Evolutionary conservation across 495 filamentous ascomycete species (phyloP).

Genomic region (Opeltia flavorubescens): DNA sequence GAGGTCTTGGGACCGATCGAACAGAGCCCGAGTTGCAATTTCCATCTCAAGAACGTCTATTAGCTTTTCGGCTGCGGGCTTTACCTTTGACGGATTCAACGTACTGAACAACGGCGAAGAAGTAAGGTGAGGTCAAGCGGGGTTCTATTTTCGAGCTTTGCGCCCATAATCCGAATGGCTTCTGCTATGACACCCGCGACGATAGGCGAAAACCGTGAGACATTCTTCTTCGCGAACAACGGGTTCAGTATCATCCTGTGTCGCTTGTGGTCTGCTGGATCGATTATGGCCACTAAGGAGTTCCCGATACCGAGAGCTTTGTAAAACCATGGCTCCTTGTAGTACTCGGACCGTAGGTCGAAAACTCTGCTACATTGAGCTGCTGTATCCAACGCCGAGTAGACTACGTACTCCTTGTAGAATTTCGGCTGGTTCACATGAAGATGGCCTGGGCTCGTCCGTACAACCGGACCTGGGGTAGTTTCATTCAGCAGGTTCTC

Average conservation of each 20-base stretch:
- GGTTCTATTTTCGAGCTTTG: background rate
- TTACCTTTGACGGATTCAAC: too few species aligned
- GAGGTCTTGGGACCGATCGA: slow-evolving; percentile 1
- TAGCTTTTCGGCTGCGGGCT: background rate
- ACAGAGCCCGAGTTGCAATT: background rate
- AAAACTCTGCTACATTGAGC: background rate
- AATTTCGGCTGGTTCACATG: slow-evolving; percentile 2
- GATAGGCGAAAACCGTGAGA: slow-evolving; percentile 17
- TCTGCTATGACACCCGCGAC: slow-evolving; percentile 10
- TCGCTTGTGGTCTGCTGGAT: background rate
- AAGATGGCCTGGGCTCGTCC: background rate
- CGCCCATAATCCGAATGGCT: background rate
- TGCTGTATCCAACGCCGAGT: background rate
- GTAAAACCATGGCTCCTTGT: slow-evolving; percentile 1
- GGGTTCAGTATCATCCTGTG: slow-evolving; percentile 22
- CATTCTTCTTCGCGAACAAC: slow-evolving; percentile 26
- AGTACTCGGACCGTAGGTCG: background rate
- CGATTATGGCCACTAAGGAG: background rate
- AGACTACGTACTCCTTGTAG: background rate
- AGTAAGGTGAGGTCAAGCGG: background rate
- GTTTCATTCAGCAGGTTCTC: background rate
- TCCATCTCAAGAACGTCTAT: background rate
- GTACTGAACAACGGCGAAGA: background rate
- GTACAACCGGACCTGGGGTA: slow-evolving; percentile 3
- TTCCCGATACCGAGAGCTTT: background rate